Evolutionary conservation across 495 filamentous ascomycete species (phyloP).

Genomic region (Penicillium goetzii): DNA sequence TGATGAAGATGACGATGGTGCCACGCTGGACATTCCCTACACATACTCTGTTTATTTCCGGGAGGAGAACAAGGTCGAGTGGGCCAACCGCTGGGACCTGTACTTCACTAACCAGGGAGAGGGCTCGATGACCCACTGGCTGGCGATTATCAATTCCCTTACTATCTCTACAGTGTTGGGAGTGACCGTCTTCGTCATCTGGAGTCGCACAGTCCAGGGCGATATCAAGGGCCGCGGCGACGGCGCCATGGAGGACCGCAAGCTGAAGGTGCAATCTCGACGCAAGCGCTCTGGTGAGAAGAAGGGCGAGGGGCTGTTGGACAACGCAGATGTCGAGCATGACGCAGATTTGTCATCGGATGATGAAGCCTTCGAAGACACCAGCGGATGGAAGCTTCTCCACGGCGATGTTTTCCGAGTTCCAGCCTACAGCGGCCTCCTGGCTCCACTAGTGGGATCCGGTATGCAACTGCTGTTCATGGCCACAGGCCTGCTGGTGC

Average conservation of each 20-base stretch:
- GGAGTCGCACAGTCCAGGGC: constrained; percentile 77
- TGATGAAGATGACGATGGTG: constrained; percentile 65
- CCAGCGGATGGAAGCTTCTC: constrained; percentile 92
- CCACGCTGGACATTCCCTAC: constrained; percentile 79
- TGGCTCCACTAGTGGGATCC: constrained; percentile 85
- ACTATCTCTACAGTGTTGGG: constrained; percentile 83
- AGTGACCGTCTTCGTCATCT: constrained; percentile 82
- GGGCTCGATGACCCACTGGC: constrained; percentile 84
- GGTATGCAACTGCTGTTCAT: constrained; percentile 92
- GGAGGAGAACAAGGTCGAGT: constrained; percentile 81
- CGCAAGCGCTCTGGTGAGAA: constrained; percentile 58
- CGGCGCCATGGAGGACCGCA: constrained; percentile 67
- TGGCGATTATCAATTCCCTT: constrained; percentile 89
- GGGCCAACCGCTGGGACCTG: constrained; percentile 86
- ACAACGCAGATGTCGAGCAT: constrained; percentile 60
- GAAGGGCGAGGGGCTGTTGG: constrained; percentile 62
- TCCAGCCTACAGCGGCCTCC: constrained; percentile 72
- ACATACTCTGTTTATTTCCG: constrained; percentile 93
- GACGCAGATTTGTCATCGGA: constrained; percentile 70
- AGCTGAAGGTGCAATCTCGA: constrained; percentile 55
- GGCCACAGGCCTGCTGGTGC: constrained; percentile 73
- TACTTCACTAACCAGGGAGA: constrained; percentile 94
- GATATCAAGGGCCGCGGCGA: constrained; percentile 78
- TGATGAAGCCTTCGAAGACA: constrained; percentile 80
- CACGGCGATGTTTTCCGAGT: constrained; percentile 92